phyloP scores from a whole-genome alignment of 2,329 filamentous ascomycete species.

The Emmonsiellopsis sp. region DNA sequence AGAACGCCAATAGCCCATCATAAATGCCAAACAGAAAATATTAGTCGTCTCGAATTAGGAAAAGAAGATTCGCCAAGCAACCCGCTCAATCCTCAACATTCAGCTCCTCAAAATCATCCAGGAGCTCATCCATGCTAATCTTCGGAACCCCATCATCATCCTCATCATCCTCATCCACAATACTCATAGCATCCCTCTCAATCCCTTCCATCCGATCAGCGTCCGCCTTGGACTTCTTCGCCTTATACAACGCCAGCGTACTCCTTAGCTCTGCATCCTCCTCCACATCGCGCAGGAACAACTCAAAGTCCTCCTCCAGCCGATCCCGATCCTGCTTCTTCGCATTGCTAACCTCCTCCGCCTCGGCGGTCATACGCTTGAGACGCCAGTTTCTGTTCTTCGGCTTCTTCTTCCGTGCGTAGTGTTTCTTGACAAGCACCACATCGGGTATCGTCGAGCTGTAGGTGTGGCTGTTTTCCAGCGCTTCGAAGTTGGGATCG shows the following conservation, averaged over 20 bases:
- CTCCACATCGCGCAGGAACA: constrained; percentile 94
- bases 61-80: neutral
- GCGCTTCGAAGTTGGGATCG: constrained; percentile 71
- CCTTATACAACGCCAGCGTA: constrained; percentile 79
- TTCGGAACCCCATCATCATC: constrained; percentile 57
- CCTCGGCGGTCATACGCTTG: constrained; percentile 85
- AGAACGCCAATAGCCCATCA: neutral
- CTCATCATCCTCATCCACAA: constrained; percentile 49
- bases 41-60: neutral
- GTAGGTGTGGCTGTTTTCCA: constrained; percentile 71
- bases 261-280: constrained; percentile 82
- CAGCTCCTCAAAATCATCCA: constrained; percentile 91
- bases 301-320: constrained; percentile 89
- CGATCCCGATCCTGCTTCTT: constrained; percentile 61
- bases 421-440: constrained; percentile 93
- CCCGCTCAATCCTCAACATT: constrained; percentile 42
- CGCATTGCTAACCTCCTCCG: constrained; percentile 52
- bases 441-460: constrained; percentile 79
- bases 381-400: constrained; percentile 84
- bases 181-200: constrained; percentile 25
- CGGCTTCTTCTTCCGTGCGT: constrained; percentile 74
- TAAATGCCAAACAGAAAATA: neutral
- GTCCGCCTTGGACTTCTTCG: constrained; percentile 45
- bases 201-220: constrained; percentile 39
- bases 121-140: constrained; percentile 69